Conservation (phyloP, 306 rosid genomes). For the Corylus heterophylla region DNA sequence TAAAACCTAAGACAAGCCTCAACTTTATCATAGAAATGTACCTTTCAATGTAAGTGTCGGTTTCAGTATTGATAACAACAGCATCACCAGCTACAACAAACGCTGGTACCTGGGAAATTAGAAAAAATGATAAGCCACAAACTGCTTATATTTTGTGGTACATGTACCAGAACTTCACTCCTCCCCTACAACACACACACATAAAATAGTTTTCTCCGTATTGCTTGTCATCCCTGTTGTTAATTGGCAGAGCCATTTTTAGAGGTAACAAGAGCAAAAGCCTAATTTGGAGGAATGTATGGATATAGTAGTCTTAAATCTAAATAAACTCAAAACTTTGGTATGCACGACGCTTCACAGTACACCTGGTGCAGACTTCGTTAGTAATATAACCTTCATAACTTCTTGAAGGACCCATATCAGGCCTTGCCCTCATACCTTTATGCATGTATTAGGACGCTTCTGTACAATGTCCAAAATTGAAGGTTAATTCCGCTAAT, state of each 20-base stretch:
- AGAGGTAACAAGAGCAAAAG: too few relatives aligned
- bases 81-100: constrained; percentile 76
- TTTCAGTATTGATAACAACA: constrained; percentile 68
- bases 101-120: constrained; percentile 65
- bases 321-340: neutral
- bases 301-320: neutral
- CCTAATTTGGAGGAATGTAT: too few relatives aligned
- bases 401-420: neutral
- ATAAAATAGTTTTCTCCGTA: neutral
- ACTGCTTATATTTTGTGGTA: constrained; percentile 4
- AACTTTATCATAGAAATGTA: constrained; percentile 28
- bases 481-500: too few relatives aligned
- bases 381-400: too few relatives aligned
- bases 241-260: too few relatives aligned
- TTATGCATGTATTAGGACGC: too few relatives aligned
- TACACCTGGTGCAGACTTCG: neutral
- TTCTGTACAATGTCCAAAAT: too few relatives aligned
- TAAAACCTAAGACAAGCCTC: neutral
- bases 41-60: constrained; percentile 84
- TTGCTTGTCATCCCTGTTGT: too few relatives aligned
- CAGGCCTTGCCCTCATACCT: neutral
- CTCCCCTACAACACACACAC: neutral
- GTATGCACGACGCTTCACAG: neutral
- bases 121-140: constrained; percentile 4
- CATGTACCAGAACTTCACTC: neutral